Conservation (phyloP, 176 grass and related monocot genomes). For the Ensete ventricosum region DNA sequence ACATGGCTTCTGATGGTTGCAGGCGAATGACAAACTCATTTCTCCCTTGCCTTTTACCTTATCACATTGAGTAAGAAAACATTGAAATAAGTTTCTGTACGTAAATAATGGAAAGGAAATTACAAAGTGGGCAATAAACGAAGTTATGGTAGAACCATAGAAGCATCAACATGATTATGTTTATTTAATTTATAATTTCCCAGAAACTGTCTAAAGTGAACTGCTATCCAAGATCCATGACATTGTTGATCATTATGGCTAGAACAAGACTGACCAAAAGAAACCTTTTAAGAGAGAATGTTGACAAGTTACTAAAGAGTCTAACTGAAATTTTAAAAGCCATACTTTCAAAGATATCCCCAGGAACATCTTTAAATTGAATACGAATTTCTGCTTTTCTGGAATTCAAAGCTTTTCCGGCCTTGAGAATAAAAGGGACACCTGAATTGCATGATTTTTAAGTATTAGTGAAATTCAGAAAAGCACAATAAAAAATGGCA, state of each 20-base stretch:
- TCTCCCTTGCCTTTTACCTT: conserved; percentile 96
- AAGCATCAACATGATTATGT: not conserved
- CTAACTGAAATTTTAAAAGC: not conserved
- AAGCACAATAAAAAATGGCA: conserved; percentile 5
- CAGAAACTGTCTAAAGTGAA: not conserved
- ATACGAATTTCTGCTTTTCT: conserved; percentile 98
- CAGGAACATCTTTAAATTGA: conserved; percentile 99
- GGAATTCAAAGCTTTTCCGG: conserved; percentile 88
- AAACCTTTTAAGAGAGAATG: not conserved
- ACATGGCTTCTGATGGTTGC: conserved; percentile 97
- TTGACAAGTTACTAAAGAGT: not conserved
- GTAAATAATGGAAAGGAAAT: not conserved
- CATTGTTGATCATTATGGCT: not conserved
- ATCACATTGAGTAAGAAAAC: conserved; percentile 19
- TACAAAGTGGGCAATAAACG: not conserved
- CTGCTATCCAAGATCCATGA: not conserved
- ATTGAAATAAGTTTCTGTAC: conserved; percentile 19
- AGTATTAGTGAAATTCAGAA: conserved; percentile 12
- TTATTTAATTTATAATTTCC: not conserved
- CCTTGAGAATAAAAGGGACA: conserved; percentile 98
- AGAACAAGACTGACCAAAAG: not conserved
- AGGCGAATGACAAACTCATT: conserved; percentile 99
- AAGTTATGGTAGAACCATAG: not conserved
- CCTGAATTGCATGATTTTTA: conserved; percentile 46
- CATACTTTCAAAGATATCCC: conserved; percentile 97